Evolutionary conservation across 176 grass and related monocot species (phyloP).

Genomic region (Dendrocalamus sinicus): DNA sequence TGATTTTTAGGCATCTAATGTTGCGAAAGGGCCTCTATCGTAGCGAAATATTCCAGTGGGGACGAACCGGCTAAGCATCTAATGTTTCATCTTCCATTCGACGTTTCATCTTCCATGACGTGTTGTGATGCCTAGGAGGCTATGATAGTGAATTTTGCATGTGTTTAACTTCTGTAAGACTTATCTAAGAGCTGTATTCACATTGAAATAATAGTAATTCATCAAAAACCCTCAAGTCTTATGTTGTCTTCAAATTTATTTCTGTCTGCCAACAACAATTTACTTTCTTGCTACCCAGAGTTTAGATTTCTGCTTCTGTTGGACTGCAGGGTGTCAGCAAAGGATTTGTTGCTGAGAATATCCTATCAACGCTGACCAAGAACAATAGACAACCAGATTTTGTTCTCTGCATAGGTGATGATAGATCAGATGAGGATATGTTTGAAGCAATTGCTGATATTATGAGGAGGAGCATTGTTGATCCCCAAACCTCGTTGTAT

Average conservation of each 20-base stretch:
- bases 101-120: not conserved
- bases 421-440: constrained; percentile 73
- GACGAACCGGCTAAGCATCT: no score
- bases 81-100: no score
- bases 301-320: constrained; percentile 12
- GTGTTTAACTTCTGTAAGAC: not conserved
- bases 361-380: constrained; percentile 50
- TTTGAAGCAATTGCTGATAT: constrained; percentile 61
- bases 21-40: no score
- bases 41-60: no score
- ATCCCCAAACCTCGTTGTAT: constrained; percentile 50
- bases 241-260: constrained; percentile 7
- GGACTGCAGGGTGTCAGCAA: constrained; percentile 59
- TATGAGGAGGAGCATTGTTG: constrained; percentile 47
- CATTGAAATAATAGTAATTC: not conserved
- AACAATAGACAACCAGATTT: constrained; percentile 61
- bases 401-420: constrained; percentile 63
- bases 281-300: constrained; percentile 1
- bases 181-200: not conserved
- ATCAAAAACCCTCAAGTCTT: not conserved
- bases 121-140: not conserved
- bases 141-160: not conserved
- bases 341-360: constrained; percentile 65
- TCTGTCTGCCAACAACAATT: not conserved
- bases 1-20: not conserved